Conservation (phyloP, 495 filamentous ascomycete genomes). For the Copromyces sp. region DNA sequence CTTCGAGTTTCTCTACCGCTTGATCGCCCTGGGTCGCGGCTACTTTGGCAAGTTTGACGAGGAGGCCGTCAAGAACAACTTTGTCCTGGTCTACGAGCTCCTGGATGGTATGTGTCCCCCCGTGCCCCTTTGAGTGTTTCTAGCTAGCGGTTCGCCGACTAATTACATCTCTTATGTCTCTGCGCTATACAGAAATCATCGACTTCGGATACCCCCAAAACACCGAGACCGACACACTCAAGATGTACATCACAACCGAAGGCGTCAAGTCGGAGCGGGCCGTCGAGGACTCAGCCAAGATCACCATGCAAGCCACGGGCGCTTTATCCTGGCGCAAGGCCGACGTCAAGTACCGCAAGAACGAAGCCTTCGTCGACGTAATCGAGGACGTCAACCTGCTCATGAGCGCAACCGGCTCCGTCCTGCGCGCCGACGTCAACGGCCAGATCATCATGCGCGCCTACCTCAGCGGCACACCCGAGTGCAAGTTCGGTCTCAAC, state of each 20-base stretch:
- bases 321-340: constrained; percentile 93
- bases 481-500: constrained; percentile 99
- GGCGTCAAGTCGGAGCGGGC: constrained; percentile 93
- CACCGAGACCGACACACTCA: constrained; percentile 96
- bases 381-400: constrained; percentile 99
- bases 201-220: constrained; percentile 99
- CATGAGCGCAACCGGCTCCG: constrained; percentile 91
- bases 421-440: constrained; percentile 93
- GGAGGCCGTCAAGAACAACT: constrained; percentile 99
- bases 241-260: constrained; percentile 99
- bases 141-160: not conserved
- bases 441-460: constrained; percentile 99
- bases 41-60: constrained; percentile 99
- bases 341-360: constrained; percentile 98
- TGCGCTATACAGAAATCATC: constrained; percentile 63
- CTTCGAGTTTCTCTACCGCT: constrained; percentile 93
- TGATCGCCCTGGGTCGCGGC: constrained; percentile 80
- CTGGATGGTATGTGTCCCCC: constrained; percentile 61
- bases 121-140: not conserved
- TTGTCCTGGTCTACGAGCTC: constrained; percentile 96
- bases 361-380: constrained; percentile 55
- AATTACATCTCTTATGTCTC: not conserved
- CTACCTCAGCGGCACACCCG: constrained; percentile 90
- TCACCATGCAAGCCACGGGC: constrained; percentile 98
- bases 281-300: constrained; percentile 86